Evolutionary conservation across 345 rosid genomes (phyloP), one percentile per base, ranked within the genome.

Genomic region (Murraya koenigii): DNA sequence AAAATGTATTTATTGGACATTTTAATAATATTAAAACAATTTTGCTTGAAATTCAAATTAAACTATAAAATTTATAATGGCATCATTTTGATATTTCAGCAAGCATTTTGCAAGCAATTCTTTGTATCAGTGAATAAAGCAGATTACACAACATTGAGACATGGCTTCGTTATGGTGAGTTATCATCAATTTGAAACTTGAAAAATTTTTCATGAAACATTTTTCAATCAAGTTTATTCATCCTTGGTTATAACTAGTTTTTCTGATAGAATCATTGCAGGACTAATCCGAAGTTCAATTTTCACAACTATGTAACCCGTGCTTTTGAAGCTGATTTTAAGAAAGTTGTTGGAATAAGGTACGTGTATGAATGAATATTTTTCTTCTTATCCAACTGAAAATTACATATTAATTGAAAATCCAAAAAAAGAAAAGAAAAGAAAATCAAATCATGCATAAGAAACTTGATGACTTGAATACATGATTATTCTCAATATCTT

Each of bases 311-410:
- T 82, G 81, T 97, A 90, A 82, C 88, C 69, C 97, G 98, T 59
- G 93, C 94, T 25, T 90, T 97, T 10, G 98, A 97, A 81, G 97
- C 92, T 0, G 99, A 97, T 90, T 97, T 97, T 72, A 94, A 91
- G 87, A 89, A 81, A 87, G 98, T 97, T 28, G 94, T 97, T 5
- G 99, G 99, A 63, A 91, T 94, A 81, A 93, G 98, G 99, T 89
- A 3, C 10, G 49, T 3, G 17, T 13, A 13, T 44, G 49, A 44
- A 44, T 33, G 35, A 33, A 33, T 33, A 33, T 33, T 33, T 33
- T 33, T 33, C 35, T 33, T 33, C 3, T 33, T 33, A 33, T 33
- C 4, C 4, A 33, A 33, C 35, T 33, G 35, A 33, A 3, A 10
- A 44, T 0, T 13, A 14, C 15, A 41, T 44, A 13, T 3, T 44